Evolutionary conservation across 257 asterid genomes (phyloP).

Genomic region (Solanum habrochaites): DNA sequence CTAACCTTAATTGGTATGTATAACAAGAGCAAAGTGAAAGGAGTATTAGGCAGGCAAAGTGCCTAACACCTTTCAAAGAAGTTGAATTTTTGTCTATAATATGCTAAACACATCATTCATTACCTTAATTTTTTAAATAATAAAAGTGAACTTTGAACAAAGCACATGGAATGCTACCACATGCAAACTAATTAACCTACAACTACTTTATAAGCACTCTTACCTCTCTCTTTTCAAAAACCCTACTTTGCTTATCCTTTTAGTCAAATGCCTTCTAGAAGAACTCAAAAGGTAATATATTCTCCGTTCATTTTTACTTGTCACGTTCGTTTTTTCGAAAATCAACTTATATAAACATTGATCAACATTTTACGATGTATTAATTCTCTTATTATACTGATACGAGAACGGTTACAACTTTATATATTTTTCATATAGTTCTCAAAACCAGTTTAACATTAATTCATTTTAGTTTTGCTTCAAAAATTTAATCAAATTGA

Average conservation of each 20-base stretch:
- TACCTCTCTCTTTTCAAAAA: not conserved
- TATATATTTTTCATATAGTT: no score
- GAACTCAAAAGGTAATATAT: not conserved
- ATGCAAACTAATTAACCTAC: not conserved
- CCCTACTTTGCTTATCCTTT: not conserved
- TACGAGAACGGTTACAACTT: no score
- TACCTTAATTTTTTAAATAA: not conserved
- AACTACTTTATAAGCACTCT: not conserved
- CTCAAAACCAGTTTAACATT: no score
- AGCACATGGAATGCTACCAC: not conserved
- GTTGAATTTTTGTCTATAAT: not conserved
- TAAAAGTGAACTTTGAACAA: not conserved
- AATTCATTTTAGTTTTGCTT: no score
- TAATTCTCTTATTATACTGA: no score
- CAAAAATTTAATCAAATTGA: no score
- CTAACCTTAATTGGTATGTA: not conserved
- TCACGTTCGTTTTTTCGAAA: no score
- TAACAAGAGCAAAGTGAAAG: not conserved
- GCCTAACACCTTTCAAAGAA: not conserved
- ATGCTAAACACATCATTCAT: not conserved
- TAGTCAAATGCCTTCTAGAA: not conserved
- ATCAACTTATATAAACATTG: rapidly evolving
- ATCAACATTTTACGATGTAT: no score
- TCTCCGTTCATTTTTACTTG: rapidly evolving
- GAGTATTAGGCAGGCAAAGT: not conserved